Percentiles rank a stretch among this genome's conserved stretches.
Conservation (phyloP, 129 eudicot genomes). For the Sambucus nigra region DNA sequence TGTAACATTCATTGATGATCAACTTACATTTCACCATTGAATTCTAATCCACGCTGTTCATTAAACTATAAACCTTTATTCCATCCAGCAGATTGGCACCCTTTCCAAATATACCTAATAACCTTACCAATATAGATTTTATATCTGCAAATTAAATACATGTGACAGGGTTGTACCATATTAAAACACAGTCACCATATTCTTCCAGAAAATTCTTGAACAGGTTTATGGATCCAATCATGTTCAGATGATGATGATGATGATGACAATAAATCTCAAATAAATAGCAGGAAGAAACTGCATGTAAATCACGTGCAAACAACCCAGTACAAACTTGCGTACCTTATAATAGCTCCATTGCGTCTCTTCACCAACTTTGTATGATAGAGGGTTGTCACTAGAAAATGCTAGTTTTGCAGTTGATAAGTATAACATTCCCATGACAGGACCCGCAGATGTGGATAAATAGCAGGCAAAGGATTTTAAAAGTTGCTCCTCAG, state of each 20-base stretch:
- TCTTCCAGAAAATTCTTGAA: too few species aligned
- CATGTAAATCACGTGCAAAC: not conserved
- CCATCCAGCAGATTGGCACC: too few species aligned
- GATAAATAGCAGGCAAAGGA: conserved; percentile 83
- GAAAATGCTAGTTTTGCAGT: conserved; percentile 80
- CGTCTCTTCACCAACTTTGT: conserved; percentile 62
- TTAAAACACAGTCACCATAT: too few species aligned
- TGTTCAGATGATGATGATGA: not conserved
- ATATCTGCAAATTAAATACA: too few species aligned
- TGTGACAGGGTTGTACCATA: too few species aligned
- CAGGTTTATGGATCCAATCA: not conserved
- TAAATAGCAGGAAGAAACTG: not conserved
- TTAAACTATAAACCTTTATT: too few species aligned
- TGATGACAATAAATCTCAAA: not conserved
- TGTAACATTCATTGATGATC: too few species aligned
- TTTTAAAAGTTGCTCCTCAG: conserved; percentile 68
- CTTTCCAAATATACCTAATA: too few species aligned
- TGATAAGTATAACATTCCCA: conserved; percentile 78
- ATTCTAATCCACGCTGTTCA: too few species aligned
- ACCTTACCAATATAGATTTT: too few species aligned
- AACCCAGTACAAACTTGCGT: not conserved
- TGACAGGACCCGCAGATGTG: conserved; percentile 94
- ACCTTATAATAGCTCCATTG: conserved; percentile 94
- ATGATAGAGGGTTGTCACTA: conserved; percentile 89
- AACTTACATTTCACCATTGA: too few species aligned